Conservation (phyloP, 1,284 basidiomycete species). For the Cryptococcus sp. region DNA sequence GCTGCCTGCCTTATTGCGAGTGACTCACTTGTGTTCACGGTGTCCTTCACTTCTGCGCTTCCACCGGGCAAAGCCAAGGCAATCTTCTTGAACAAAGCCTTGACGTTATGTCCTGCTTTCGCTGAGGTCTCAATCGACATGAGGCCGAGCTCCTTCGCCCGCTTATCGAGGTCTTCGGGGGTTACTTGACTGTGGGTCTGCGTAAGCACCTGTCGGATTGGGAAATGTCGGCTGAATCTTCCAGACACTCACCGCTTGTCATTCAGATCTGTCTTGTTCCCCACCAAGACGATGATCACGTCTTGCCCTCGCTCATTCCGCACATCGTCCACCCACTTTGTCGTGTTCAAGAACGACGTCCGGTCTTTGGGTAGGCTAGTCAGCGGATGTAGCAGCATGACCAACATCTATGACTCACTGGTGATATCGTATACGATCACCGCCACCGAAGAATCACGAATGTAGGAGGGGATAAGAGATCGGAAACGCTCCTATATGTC, state of each 20-base stretch:
- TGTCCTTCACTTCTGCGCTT: constrained; percentile 69
- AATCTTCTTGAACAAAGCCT: constrained; percentile 97
- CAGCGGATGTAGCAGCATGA: not conserved
- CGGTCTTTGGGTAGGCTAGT: constrained; percentile 61
- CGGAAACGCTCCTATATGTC: constrained; percentile 82
- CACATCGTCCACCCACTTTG: constrained; percentile 99
- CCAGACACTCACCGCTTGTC: constrained; percentile 38
- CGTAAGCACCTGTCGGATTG: no score
- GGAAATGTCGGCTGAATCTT: no score
- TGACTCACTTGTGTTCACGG: constrained; percentile 56
- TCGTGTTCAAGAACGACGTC: constrained; percentile 92
- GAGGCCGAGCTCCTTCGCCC: constrained; percentile 87
- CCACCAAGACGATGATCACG: constrained; percentile 97
- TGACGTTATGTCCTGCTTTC: constrained; percentile 99
- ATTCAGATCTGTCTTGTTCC: constrained; percentile 93
- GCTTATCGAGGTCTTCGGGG: constrained; percentile 90
- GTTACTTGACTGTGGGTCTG: constrained; percentile 70
- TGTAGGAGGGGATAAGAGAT: constrained; percentile 97
- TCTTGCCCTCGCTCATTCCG: constrained; percentile 95
- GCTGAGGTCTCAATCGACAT: constrained; percentile 99
- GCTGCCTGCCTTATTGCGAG: not conserved
- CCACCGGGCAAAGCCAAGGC: constrained; percentile 96
- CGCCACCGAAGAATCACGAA: constrained; percentile 95
- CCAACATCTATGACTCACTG: constrained; percentile 60
- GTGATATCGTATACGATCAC: constrained; percentile 99